Base-by-base conservation (phyloP, 768 basidiomycete species). In the Russula griseocarnosa region DNA sequence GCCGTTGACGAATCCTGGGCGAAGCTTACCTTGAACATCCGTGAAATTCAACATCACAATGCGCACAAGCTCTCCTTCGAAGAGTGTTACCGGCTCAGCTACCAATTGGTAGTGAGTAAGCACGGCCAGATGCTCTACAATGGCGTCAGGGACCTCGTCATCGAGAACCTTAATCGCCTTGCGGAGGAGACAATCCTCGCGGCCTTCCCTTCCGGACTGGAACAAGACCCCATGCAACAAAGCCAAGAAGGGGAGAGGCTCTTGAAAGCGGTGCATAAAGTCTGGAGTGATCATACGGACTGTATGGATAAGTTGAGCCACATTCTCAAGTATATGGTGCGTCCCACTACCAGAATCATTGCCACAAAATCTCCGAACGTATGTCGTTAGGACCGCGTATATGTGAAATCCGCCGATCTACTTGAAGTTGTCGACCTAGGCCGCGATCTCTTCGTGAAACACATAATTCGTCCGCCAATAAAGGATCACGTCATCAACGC, bases 271-370 rank as follows among this genome's bases (percentile, higher is more conserved):
- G 66, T 97, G 59, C 83, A 84, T 71, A 82, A 82, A 34, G 89
- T 96, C 0, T 98, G 97, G 95, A 90, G 95, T 60, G 94, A 98
- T 72, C 97, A 99, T 74, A 86, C 80, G 5, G 85, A 87, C 13
- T 92, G 87, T 73, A 92, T 98, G 91, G 78, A 82, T 30, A 92
- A 95, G 73, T 74, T 99, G 63, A 84, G 87, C 13, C 93, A 94
- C 74, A 84, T 99, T 47, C 79, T 98, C 68, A 93, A 91, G 72
- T 99, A 99, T 72, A 97, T 99, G 94, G 97, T 97, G 70, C 52
- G 74, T 67, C 36, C 28, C 61, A 22, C 26, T 62, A 24, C n/a
- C 20, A 46, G 26, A 20, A 20, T 38, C 40, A 3, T 42, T 50
- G 55, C 28, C 47, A 30, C 60, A 57, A 57, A n/a, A 60, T 55